phyloP scores from a whole-genome alignment of 148 eudicot species.

The Persicaria tinctoria region DNA sequence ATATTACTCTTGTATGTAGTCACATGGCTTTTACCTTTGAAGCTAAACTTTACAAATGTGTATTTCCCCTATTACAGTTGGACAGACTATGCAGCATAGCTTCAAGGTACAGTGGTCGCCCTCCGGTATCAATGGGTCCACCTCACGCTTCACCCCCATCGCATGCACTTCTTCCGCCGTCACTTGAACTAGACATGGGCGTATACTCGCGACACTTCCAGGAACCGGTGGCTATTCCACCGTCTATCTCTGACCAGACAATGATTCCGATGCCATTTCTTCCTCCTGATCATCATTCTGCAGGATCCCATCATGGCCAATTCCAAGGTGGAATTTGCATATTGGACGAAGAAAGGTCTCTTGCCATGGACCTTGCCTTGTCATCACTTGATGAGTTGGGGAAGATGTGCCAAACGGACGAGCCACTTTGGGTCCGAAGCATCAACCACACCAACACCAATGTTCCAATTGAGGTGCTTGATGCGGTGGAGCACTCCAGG shows the following conservation, averaged over 20 bases:
- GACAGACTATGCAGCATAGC: slow-evolving; percentile 12
- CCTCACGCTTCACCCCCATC: not conserved
- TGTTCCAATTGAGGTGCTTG: slow-evolving; percentile 31
- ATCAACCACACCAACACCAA: slow-evolving; percentile 20
- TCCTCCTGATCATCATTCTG: not conserved
- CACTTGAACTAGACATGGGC: slow-evolving; percentile 10
- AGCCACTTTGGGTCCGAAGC: slow-evolving; percentile 70
- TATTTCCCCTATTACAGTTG: not conserved
- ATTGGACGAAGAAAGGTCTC: slow-evolving; percentile 58
- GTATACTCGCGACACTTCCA: slow-evolving; percentile 10
- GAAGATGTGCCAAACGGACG: slow-evolving; percentile 64
- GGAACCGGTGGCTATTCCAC: not conserved
- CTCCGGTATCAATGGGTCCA: not conserved
- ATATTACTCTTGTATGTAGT: not conserved
- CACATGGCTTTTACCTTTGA: not conserved
- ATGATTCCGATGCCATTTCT: slow-evolving; percentile 6
- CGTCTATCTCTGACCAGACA: not conserved
- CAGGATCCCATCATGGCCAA: not conserved
- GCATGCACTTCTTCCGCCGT: slow-evolving; percentile 6
- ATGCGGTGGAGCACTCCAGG: slow-evolving; percentile 66
- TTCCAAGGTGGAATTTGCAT: not conserved
- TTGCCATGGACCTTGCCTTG: slow-evolving; percentile 76
- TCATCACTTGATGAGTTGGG: slow-evolving; percentile 92
- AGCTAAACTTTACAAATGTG: not conserved
- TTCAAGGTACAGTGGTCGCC: slow-evolving; percentile 2